Evolutionary conservation across 1,284 basidiomycete species (phyloP), one percentile per base, ranked within the genome.

Genomic region (Austropuccinia psidii): DNA sequence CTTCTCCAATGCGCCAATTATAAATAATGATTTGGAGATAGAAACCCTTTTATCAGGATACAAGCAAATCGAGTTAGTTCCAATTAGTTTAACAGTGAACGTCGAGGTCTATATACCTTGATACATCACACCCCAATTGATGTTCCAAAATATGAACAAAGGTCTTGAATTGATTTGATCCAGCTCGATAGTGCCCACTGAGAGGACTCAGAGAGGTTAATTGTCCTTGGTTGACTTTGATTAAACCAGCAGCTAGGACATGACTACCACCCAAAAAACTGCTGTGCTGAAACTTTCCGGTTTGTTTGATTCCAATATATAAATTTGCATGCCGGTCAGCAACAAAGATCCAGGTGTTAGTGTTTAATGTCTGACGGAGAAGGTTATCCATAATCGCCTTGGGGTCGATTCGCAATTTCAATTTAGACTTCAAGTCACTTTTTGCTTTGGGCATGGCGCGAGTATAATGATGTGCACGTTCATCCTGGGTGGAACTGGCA

Each of bases 291-390:
- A 90, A 89, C 1, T 81, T 81, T 1, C 75, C 75, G 17, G 86
- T 85, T 72, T 81, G 78, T 83, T 90, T 90, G 77, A 90, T 87
- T 0, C 87, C 88, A 67, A 90, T 83, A 78, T 87, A 90, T 9
- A 90, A 81, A 77, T 89, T 88, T 77, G 86, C 75, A 85, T 87
- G 74, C 1, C 50, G 60, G 49, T 65, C 65, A 17, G 57, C 70
- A 31, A 76, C 76, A 54, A 74, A 76, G 37, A 76, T 77, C 76
- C 76, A 77, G 21, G 75, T 77, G 52, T 76, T 73, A 4, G 67
- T 27, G 41, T 45, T 57, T 4, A 45, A 81, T 0, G 87, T 88
- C 80, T 87, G 88, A 61, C 86, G 80, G 65, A 89, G 80, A 54
- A 89, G 76, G 50, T 84, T 82, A 75, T 88, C 85, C 76, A 84